Evolutionary conservation across 345 rosid species (phyloP), one percentile per base, ranked within the genome.

Genomic region (Hibiscus tridactylites): DNA sequence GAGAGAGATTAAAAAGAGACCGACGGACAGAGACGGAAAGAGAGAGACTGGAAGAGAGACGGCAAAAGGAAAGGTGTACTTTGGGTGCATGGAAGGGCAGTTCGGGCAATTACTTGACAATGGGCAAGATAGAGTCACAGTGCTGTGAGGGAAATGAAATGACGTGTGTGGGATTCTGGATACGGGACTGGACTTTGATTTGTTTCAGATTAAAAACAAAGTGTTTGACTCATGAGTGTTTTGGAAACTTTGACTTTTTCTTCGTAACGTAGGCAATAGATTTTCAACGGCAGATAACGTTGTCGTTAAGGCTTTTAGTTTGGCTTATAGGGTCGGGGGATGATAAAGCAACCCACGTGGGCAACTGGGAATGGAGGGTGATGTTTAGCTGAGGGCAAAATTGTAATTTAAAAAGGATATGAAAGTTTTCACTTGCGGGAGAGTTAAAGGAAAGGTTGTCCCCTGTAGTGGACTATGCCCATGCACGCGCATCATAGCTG

Each of bases 401-500:
- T 66, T 0, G 70, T 46, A 47, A 66, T 3, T 21, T 35, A 35
- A 0, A 0, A 35, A 35, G 37, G 1, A 35, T 35, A 35, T 35
- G 37, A 0, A 35, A 5, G 37, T 35, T 65, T 21, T 71, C 72
- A 71, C 75, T 58, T 85, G 37, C 4, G 0, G 71, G 54, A 83
- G 69, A 76, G 82, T 83, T 83, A 29, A 29, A 29, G 31, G 31
- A 21, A 78, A 85, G 85, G 83, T 80, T 85, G 89, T 47, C 52
- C 78, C 89, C 19, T 54, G 24, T 21, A 21, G 21, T 21, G 21
- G 21, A 21, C 21, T 21, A 21, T 21, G 21, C 21, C 21, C 21
- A 0, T 21, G 21, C 21, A 21, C 21, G 21, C 21, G 21, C 21
- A 21, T 21, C 21, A 0, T 21, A 21, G 21, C 21, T 21, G 21